Conservation (phyloP, 2,329 filamentous ascomycete species). For the Clarireedia paspali region DNA sequence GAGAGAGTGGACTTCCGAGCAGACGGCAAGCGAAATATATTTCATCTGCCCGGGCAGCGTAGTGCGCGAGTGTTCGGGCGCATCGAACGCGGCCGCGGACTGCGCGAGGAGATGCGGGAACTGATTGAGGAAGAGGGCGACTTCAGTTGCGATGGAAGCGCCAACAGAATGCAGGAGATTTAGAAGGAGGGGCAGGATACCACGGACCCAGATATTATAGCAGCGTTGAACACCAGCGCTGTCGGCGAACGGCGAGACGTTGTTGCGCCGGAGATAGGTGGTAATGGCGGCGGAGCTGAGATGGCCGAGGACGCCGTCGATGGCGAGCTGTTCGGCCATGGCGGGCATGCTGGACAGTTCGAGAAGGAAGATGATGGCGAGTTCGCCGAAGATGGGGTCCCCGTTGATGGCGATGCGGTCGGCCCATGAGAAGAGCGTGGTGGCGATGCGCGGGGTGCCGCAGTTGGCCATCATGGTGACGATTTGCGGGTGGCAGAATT, state of each 20-base stretch:
- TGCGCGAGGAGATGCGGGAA: conserved; percentile 73
- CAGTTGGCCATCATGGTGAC: conserved; percentile 63
- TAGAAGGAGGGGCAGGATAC: conserved; percentile 77
- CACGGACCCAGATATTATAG: conserved; percentile 85
- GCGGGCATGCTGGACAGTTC: conserved; percentile 75
- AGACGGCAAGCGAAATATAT: conserved; percentile 64
- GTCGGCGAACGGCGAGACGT: conserved; percentile 72
- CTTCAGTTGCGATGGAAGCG: conserved; percentile 72
- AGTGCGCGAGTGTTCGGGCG: conserved; percentile 45
- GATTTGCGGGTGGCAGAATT: conserved; percentile 63
- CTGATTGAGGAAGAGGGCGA: conserved; percentile 80
- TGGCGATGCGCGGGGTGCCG: conserved; percentile 71
- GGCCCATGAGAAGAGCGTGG: conserved; percentile 88
- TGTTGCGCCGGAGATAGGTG: conserved; percentile 62
- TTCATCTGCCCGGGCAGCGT: conserved; percentile 40
- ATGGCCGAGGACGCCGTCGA: conserved; percentile 74
- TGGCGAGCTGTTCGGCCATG: conserved; percentile 83
- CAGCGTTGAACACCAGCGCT: conserved; percentile 61
- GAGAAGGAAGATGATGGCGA: conserved; percentile 82
- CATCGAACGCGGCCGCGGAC: conserved; percentile 65
- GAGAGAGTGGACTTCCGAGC: conserved; percentile 72
- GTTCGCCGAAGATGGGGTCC: conserved; percentile 87
- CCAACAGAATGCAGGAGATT: conserved; percentile 82
- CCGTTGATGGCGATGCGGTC: conserved; percentile 70
- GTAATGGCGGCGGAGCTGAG: conserved; percentile 74